These are phyloP conservation scores for Knufia petricola DNA, from an alignment of 2,329 filamentous ascomycete species.

Conservation along the genomic window DNA sequence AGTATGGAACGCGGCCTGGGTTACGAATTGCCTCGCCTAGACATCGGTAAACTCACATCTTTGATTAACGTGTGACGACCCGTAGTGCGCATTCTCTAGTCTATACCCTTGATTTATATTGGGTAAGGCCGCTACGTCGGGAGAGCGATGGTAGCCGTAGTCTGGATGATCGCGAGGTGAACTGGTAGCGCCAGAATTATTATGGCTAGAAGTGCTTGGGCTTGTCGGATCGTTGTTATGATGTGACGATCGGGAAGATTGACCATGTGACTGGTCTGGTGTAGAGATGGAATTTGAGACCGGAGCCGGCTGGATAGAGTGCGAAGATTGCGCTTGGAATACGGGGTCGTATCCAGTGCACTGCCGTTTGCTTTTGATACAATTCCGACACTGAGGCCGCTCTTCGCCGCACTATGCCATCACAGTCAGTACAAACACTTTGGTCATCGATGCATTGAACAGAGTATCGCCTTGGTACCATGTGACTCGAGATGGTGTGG, in stretches of 20 bases:
- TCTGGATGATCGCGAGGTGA: conserved; percentile 19
- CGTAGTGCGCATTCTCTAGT: conserved; percentile 14
- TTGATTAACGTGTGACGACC: not conserved
- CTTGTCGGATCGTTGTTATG: conserved; percentile 15
- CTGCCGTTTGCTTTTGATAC: conserved; percentile 58
- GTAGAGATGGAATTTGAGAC: conserved; percentile 46
- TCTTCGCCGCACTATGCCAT: conserved; percentile 77
- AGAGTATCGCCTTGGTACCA: not conserved
- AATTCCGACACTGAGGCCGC: conserved; percentile 74
- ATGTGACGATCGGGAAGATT: conserved; percentile 14
- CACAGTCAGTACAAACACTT: conserved; percentile 1
- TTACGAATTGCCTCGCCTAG: not conserved
- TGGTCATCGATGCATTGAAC: not conserved
- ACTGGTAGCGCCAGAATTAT: conserved; percentile 13
- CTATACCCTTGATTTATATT: conserved; percentile 21
- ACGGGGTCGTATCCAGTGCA: conserved; percentile 60
- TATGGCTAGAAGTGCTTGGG: conserved; percentile 14
- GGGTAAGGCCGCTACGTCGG: conserved; percentile 18
- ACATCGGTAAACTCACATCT: conserved; percentile 3
- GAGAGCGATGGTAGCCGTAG: conserved; percentile 17
- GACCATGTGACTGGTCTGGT: conserved; percentile 29
- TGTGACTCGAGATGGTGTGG: conserved; percentile 1
- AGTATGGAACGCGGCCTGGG: conserved; percentile 1
- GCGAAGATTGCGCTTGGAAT: conserved; percentile 56
- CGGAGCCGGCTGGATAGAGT: conserved; percentile 44